A percentile compares a stretch with the other conserved stretches of the same genome.
Evolutionary conservation across 805 yeast genomes (phyloP).

Genomic region (Zygoascus tannicola): DNA sequence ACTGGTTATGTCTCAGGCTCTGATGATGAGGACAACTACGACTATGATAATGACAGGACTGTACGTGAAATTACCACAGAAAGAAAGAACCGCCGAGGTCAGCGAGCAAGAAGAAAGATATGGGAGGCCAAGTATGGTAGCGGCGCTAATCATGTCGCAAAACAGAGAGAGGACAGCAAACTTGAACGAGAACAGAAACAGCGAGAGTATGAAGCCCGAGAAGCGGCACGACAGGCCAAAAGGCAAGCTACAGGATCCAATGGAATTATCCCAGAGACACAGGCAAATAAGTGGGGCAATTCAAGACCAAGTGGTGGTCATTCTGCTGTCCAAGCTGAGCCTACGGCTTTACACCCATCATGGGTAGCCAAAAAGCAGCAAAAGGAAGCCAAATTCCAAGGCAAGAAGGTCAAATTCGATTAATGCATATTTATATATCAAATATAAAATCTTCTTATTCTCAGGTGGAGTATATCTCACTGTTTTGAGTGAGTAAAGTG

Average conservation of each 20-base stretch:
- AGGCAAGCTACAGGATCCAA: conserved; percentile 29
- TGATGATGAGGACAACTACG: conserved; percentile 36
- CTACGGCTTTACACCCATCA: conserved; percentile 74
- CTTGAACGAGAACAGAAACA: conserved; percentile 53
- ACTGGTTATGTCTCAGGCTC: conserved; percentile 80
- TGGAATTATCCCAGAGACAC: conserved; percentile 11
- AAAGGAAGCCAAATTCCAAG: conserved; percentile 60
- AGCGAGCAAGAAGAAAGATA: conserved; percentile 90
- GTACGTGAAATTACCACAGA: conserved; percentile 22
- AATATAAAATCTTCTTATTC: no score
- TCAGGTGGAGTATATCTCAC: no score
- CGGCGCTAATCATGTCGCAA: conserved; percentile 72
- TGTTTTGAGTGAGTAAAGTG: no score
- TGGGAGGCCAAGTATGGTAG: conserved; percentile 90
- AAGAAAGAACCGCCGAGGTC: conserved; percentile 90
- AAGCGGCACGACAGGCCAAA: conserved; percentile 26
- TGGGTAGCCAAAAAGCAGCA: conserved; percentile 90
- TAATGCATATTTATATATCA: no score
- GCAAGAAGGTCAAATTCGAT: conserved; percentile 70
- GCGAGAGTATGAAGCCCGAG: conserved; percentile 54
- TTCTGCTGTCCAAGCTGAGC: conserved; percentile 8
- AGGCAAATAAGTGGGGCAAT: background rate
- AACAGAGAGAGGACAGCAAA: conserved; percentile 46
- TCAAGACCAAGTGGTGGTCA: background rate
- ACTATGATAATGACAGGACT: conserved; percentile 16